These are phyloP conservation scores for Aspergillus sp. DNA, from an alignment of 2,329 filamentous ascomycete species.

Conservation along the genomic window DNA sequence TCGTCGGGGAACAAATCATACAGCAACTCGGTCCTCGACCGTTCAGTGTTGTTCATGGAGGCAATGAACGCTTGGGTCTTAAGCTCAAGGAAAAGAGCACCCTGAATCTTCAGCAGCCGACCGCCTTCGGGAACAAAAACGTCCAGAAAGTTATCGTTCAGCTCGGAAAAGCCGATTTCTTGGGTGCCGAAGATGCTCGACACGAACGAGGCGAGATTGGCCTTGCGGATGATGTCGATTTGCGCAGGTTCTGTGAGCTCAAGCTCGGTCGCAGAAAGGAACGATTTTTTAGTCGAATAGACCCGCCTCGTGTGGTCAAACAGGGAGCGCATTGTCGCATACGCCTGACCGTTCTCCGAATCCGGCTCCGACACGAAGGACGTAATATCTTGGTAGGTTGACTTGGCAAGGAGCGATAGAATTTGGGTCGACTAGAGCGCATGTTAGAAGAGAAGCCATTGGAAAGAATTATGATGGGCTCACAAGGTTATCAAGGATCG, in stretches of 20 bases:
- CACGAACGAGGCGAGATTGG: conserved; percentile 64
- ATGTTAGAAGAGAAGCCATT: conserved; percentile 3
- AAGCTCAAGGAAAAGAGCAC: conserved; percentile 59
- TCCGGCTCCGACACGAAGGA: conserved; percentile 55
- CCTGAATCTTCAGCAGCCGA: conserved; percentile 58
- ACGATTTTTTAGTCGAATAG: conserved; percentile 56
- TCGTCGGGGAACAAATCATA: conserved; percentile 59
- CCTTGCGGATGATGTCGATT: conserved; percentile 59
- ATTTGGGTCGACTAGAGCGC: conserved; percentile 55
- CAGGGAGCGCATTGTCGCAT: conserved; percentile 58
- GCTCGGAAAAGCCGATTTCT: conserved; percentile 61
- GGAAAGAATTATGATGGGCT: conserved; percentile 15
- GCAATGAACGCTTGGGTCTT: conserved; percentile 68
- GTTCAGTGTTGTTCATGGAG: conserved; percentile 56
- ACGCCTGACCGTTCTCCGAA: conserved; percentile 59
- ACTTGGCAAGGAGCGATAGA: conserved; percentile 56
- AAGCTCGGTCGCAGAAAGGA: conserved; percentile 54
- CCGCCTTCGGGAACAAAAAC: conserved; percentile 61
- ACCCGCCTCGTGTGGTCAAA: conserved; percentile 64
- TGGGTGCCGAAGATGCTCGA: conserved; percentile 62
- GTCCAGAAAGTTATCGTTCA: conserved; percentile 62
- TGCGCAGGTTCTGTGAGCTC: conserved; percentile 52
- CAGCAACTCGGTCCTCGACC: conserved; percentile 54
- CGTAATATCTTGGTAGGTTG: conserved; percentile 55
- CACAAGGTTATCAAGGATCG: conserved; percentile 61